Evolutionary conservation across 306 rosid genomes (phyloP), one percentile per base, ranked within the genome.

Genomic region (Pterocarpus macrocarpus): DNA sequence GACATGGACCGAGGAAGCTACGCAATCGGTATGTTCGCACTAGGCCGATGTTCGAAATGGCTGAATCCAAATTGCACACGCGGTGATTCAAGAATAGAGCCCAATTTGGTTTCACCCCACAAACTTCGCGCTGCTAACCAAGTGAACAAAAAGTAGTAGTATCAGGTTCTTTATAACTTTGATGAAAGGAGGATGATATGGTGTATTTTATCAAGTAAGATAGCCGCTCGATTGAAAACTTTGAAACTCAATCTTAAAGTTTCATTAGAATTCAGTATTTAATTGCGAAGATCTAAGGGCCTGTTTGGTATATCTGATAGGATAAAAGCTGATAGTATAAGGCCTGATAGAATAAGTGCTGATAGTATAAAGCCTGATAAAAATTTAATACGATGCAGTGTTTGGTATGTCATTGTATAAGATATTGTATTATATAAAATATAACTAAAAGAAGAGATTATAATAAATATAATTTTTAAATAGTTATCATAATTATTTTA

Each of bases 21-120:
- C 64, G 79, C 74, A 16, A 0, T 0, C 0, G 90, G 90, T 1
- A 4, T 0, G 0, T 7, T 11, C 0, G 88, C 93, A 33, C 90
- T 92, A 0, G 90, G 88, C 13, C 77, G 93, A n/a, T 87, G 97
- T 63, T 90, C 93, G 0, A 38, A 44, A 10, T 82, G 87, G 91
- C 30, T 66, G 13, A 73, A 74, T 11, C 85, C 50, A 12, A 87
- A 73, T 3, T 92, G 94, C 83, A 75, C 75, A 0, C 83, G 72
- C 3, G 93, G 93, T 7, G 71, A 92, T 69, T 87, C 97, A 3
- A 89, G 84, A 3, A 81, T 39, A 0, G 93, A 90, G 56, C 94
- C 94, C 0, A 90, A 92, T 47, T 12, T 87, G 14, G 91, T 81
- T 9, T 4, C 87, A 0, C 97, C 90, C 30, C 5, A 92, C 73